Evolutionary conservation across 768 basidiomycete species (phyloP).

Genomic region (Pleurotus djamor): DNA sequence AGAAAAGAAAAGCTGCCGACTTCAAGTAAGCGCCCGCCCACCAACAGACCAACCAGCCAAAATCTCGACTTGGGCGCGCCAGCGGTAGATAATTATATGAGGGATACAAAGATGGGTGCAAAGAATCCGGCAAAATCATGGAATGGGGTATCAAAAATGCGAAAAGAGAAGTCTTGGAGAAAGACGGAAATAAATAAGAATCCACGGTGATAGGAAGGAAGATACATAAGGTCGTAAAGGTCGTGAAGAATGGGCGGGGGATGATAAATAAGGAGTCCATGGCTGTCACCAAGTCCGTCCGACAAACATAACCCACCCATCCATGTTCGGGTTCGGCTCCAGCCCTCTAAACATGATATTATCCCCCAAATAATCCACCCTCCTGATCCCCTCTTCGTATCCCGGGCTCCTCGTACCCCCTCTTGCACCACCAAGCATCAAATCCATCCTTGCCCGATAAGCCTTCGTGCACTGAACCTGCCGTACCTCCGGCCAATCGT

Average conservation of each 20-base stretch:
- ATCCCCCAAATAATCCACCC: slow-evolving; percentile 49
- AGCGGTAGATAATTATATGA: too few species aligned
- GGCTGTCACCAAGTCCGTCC: slow-evolving; percentile 5
- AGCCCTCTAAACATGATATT: slow-evolving; percentile 50
- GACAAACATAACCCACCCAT: slow-evolving; percentile 39
- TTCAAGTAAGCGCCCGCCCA: too few species aligned
- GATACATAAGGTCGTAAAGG: too few species aligned
- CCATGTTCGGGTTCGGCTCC: slow-evolving; percentile 44
- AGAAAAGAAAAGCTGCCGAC: too few species aligned
- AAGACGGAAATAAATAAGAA: too few species aligned
- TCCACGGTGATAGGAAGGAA: too few species aligned
- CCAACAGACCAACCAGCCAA: too few species aligned
- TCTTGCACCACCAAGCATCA: neutral
- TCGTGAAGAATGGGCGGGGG: neutral
- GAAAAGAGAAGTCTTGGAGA: too few species aligned
- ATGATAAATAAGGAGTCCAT: neutral
- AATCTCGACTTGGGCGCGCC: too few species aligned
- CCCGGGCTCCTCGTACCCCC: slow-evolving; percentile 6
- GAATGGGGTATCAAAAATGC: too few species aligned
- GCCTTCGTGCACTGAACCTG: slow-evolving; percentile 28
- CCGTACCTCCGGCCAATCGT: slow-evolving; percentile 29
- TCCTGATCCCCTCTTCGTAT: slow-evolving; percentile 22
- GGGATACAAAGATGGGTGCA: too few species aligned
- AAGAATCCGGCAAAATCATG: too few species aligned
- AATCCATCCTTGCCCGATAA: slow-evolving; percentile 19